A percentile compares a stretch with the other conserved stretches of the same genome.
These are phyloP conservation scores for Talaromyces islandicus DNA, from an alignment of 2,329 filamentous ascomycete genomes.

Conservation along the genomic window DNA sequence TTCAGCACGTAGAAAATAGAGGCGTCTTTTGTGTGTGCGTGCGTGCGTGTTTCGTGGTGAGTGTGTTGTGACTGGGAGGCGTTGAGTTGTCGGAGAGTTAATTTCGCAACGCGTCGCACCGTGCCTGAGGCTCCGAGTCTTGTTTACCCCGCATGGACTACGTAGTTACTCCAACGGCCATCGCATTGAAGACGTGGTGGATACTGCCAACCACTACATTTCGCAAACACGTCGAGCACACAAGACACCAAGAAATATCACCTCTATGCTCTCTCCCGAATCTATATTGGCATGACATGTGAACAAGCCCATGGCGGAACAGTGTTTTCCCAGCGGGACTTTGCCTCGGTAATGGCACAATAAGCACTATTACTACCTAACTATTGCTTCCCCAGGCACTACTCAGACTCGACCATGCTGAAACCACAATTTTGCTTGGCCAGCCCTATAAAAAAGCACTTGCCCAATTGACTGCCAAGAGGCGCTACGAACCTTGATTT, in stretches of 20 bases:
- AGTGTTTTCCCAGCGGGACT: background rate
- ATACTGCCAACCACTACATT: background rate
- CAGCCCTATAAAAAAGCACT: background rate
- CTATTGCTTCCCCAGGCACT: background rate
- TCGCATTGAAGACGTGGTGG: background rate
- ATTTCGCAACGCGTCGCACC: background rate
- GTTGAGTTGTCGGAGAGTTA: background rate
- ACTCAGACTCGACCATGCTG: background rate
- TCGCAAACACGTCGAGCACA: background rate
- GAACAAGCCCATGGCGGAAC: background rate
- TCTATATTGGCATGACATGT: background rate
- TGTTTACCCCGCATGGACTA: too few species aligned
- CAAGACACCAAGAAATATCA: background rate
- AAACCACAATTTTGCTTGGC: background rate
- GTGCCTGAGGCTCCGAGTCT: background rate
- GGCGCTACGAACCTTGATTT: background rate
- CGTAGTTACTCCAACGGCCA: too few species aligned
- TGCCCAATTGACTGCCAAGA: background rate
- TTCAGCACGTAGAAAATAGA: background rate
- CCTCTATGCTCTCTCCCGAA: background rate
- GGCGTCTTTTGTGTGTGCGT: background rate
- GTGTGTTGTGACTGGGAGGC: background rate
- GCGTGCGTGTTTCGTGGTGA: background rate
- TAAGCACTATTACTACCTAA: background rate
- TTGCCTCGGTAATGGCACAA: background rate